Evolutionary conservation across 2,329 filamentous ascomycete genomes (phyloP).

Genomic region (Juglanconis sp.): DNA sequence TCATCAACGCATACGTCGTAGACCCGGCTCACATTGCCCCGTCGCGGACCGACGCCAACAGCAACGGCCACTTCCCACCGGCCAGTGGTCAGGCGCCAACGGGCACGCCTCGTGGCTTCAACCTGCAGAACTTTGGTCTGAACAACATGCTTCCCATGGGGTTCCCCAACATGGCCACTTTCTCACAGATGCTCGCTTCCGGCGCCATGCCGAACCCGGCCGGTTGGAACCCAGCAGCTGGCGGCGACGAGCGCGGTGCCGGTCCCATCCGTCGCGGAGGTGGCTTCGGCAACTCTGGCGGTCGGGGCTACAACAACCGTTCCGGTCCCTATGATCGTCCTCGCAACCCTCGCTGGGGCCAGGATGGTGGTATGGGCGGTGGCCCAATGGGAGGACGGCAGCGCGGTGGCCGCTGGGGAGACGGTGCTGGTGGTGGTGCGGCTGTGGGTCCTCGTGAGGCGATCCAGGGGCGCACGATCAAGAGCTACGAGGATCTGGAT

Average conservation of each 20-base stretch:
- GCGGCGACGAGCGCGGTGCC: constrained; percentile 50
- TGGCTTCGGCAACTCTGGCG: constrained; percentile 41
- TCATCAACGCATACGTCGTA: constrained; percentile 91
- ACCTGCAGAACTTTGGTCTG: constrained; percentile 68
- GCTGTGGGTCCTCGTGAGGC: constrained; percentile 85
- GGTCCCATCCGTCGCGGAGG: constrained; percentile 70
- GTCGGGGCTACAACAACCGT: constrained; percentile 51
- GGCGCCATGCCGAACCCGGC: constrained; percentile 41
- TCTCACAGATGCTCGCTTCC: constrained; percentile 52
- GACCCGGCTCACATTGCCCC: constrained; percentile 94
- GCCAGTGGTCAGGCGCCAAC: constrained; percentile 70
- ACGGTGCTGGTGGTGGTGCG: constrained; percentile 68
- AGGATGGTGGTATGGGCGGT: constrained; percentile 47
- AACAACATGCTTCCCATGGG: constrained; percentile 56
- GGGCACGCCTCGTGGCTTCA: constrained; percentile 90
- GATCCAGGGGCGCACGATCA: constrained; percentile 85
- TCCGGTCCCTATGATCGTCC: constrained; percentile 74
- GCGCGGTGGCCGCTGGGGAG: constrained; percentile 61
- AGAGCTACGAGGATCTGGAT: constrained; percentile 97
- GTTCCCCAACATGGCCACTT: constrained; percentile 51
- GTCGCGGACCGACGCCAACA: constrained; percentile 88
- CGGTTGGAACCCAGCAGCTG: constrained; percentile 47
- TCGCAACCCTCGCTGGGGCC: constrained; percentile 48
- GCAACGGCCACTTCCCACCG: constrained; percentile 90
- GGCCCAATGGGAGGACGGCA: constrained; percentile 42